phyloP scores from a whole-genome alignment of 768 basidiomycete species.

The Phlegmacium glaucopus region DNA sequence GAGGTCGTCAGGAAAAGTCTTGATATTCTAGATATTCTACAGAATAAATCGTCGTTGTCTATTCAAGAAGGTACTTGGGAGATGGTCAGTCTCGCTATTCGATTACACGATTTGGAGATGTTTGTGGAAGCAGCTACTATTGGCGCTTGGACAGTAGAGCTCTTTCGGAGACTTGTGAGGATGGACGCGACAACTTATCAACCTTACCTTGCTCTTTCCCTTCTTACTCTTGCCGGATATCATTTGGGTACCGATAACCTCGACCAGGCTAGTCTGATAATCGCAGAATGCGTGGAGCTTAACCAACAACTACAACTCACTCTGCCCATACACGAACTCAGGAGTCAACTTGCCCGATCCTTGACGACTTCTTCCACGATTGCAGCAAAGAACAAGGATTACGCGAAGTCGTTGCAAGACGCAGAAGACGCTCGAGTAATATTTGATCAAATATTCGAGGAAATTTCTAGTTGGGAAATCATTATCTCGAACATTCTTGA shows the following conservation, averaged over 20 bases:
- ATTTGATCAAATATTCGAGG: neutral
- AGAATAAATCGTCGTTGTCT: constrained; percentile 8
- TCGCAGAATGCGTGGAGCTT: constrained; percentile 4
- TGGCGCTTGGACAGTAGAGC: constrained; percentile 12
- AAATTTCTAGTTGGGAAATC: neutral
- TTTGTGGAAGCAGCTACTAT: constrained; percentile 10
- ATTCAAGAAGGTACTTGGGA: constrained; percentile 14
- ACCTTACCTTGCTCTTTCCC: constrained; percentile 4
- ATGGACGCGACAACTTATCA: constrained; percentile 6
- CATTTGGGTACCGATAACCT: constrained; percentile 2
- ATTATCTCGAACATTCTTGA: neutral
- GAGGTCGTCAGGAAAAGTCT: constrained; percentile 7
- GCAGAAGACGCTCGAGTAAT: constrained; percentile 4
- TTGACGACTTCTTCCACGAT: neutral
- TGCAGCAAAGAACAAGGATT: neutral
- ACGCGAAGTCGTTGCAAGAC: neutral
- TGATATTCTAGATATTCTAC: constrained; percentile 8
- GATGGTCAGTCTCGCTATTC: constrained; percentile 14
- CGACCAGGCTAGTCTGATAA: constrained; percentile 4
- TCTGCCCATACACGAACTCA: constrained; percentile 1
- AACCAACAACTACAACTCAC: constrained; percentile 1
- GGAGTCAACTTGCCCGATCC: neutral
- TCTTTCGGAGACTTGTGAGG: constrained; percentile 8
- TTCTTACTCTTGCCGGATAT: constrained; percentile 5
- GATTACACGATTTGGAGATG: constrained; percentile 9